Base-by-base conservation (phyloP, 306 rosid genomes). In the Gleditsia sinensis region DNA sequence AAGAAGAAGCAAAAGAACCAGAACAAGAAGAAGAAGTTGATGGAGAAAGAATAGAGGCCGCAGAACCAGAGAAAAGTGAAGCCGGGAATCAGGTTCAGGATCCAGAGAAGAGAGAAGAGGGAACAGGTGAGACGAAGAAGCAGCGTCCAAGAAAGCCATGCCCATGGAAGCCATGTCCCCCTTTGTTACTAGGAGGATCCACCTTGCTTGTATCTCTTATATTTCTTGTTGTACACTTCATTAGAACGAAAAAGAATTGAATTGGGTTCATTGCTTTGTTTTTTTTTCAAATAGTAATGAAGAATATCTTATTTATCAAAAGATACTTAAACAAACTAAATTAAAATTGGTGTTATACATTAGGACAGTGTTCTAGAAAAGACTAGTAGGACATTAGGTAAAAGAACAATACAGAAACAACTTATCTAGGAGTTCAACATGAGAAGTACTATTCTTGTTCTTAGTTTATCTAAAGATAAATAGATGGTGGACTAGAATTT, bases 131-230 rank as follows among this genome's bases (percentile, higher is more conserved):
- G 28, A 3, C 13, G 76, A 71, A 79, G 75, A 72, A 83, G 65
- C 0, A 17, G 34, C 17, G 77, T 72, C 43, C 78, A 5, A 39
- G 36, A 58, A 75, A 43, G 34, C 73, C 76, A 59, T 71, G 82
- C 27, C 73, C 76, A 59, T 71, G 82, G 81, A 77, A 74, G 7
- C 84, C 87, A 72, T 80, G 80, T 72, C 81, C 81, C 10, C 77
- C 87, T 28, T 53, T 83, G 67, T 0, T 60, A 28, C 25, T 72
- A 14, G 87, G 84, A 76, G 87, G 87, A 67, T 80, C 87, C 62
- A 53, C 87, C 32, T 67, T 80, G 59, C 77, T 80, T 53, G 49
- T 11, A 10, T 28, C 80, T 54, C 69, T 80, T 28, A 30, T 83
- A 11, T 72, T 76, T 71, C 74, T 80, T 72, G 77, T 80, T 36